These are phyloP conservation scores for Fusarium azukiicola DNA, from an alignment of 2,329 filamentous ascomycete genomes.

Conservation along the genomic window DNA sequence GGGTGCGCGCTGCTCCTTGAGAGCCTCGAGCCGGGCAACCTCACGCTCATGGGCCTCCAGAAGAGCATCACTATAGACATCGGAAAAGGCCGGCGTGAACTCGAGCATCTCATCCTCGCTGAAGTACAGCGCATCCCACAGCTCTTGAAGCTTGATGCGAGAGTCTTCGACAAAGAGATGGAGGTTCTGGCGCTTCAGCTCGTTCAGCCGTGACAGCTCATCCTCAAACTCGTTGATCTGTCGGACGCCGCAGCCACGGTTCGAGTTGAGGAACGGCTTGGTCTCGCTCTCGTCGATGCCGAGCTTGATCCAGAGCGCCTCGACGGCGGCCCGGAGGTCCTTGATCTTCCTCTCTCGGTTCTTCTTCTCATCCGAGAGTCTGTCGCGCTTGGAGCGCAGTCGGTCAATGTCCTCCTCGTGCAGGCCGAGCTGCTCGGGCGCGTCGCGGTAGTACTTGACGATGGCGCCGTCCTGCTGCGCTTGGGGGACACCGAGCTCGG, in stretches of 20 bases:
- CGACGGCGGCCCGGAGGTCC: slow-evolving; percentile 89
- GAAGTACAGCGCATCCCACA: slow-evolving; percentile 97
- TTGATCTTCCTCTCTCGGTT: slow-evolving; percentile 88
- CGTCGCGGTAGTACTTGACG: slow-evolving; percentile 93
- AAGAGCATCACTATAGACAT: slow-evolving; percentile 97
- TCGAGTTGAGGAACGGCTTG: slow-evolving; percentile 91
- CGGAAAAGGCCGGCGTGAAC: slow-evolving; percentile 97
- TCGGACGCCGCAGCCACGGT: slow-evolving; percentile 93
- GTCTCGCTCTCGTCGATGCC: slow-evolving; percentile 91
- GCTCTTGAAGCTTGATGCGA: slow-evolving; percentile 92
- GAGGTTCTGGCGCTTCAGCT: slow-evolving; percentile 96
- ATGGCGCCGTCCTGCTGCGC: slow-evolving; percentile 94
- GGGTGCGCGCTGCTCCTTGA: slow-evolving; percentile 93
- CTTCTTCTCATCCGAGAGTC: slow-evolving; percentile 93
- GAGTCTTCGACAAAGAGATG: slow-evolving; percentile 98
- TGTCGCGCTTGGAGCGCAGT: slow-evolving; percentile 88
- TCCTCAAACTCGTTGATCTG: slow-evolving; percentile 98
- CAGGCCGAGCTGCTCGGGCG: slow-evolving; percentile 95
- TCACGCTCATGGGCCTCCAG: slow-evolving; percentile 97
- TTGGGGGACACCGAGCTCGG: slow-evolving; percentile 95
- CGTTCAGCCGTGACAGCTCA: slow-evolving; percentile 91
- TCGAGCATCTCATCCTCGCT: slow-evolving; percentile 99
- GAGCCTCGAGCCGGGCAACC: slow-evolving; percentile 88
- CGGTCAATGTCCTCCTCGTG: slow-evolving; percentile 91
- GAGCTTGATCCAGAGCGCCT: slow-evolving; percentile 93